Conservation (phyloP, 1,139 yeast genomes). For the Lodderomyces theae region DNA sequence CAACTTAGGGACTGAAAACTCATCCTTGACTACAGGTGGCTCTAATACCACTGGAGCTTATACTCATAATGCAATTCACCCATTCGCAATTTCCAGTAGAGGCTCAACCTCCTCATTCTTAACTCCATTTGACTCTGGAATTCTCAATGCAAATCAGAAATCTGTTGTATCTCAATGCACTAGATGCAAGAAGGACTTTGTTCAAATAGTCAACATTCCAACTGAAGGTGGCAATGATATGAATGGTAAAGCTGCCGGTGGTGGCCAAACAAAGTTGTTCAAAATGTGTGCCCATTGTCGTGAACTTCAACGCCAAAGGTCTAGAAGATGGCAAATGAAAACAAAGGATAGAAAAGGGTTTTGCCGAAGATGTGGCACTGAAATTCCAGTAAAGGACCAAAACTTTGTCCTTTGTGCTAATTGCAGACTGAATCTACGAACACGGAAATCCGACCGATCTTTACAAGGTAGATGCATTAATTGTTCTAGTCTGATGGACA, state of each 20-base stretch:
- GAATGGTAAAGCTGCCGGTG: conserved; percentile 24
- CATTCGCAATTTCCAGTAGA: neutral
- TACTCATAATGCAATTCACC: neutral
- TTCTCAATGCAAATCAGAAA: conserved; percentile 8
- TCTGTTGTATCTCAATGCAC: conserved; percentile 37
- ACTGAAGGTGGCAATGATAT: conserved; percentile 21
- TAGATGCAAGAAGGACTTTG: conserved; percentile 59
- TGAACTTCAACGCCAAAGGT: conserved; percentile 58
- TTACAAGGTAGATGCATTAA: conserved; percentile 67
- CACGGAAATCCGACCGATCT: conserved; percentile 56
- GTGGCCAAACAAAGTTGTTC: conserved; percentile 49
- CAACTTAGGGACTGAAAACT: neutral
- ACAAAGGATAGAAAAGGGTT: conserved; percentile 61
- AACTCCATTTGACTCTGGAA: neutral
- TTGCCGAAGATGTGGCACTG: conserved; percentile 61
- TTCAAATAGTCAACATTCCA: conserved; percentile 43
- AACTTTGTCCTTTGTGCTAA: conserved; percentile 58
- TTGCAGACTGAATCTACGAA: conserved; percentile 54
- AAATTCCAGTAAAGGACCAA: conserved; percentile 48
- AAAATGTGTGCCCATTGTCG: conserved; percentile 65
- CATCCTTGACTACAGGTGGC: neutral
- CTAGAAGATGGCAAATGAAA: conserved; percentile 61
- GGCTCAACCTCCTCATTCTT: neutral
- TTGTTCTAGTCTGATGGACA: conserved; percentile 59
- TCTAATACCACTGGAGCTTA: neutral